Base-by-base conservation (phyloP, 1,139 yeast genomes). In the Yamadazyma triangularis region DNA sequence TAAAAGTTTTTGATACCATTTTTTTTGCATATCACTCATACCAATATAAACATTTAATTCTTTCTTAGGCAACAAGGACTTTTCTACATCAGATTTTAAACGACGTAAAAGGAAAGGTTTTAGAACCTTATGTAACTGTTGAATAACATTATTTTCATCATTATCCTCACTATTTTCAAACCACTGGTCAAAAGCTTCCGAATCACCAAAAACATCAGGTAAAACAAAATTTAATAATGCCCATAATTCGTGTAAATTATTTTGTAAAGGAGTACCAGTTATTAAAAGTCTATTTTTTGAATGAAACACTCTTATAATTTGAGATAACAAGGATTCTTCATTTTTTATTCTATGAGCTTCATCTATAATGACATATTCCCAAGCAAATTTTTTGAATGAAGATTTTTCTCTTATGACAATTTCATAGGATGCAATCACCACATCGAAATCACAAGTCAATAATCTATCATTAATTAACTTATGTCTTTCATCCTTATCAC, bases 121-220 rank as follows among this genome's bases (percentile, higher is more conserved):
- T 38, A 89, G 67, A 4, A 91, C 96, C 45, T 88, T 82, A 60
- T 89, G 97, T 30, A 91, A 64, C 58, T 91, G 97, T 45, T 79
- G 78, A 13, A 91, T 86, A 4, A 89, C 81, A 15, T 68, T 67
- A 42, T 73, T 73, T 21, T 63, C 64, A 19, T 57, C 56, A 22
- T 56, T 57, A 11, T 50, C 49, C 21, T 44, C 55, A 3, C 54
- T 53, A 27, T 44, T 47, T 14, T 60, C 60, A 47, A 82, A 82
- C 91, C 89, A 83, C 36, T 72, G 79, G 50, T 82, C 91, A 50
- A 83, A 83, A 0, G 81, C 70, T 32, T 71, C 85, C 10, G 82
- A 72, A 47, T 82, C 89, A 3, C 85, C 78, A 51, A 83, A 83
- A 6, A 83, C 80, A 56, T 83, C 93, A 0, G 91, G 91, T 23